These are phyloP conservation scores for Yamadazyma insecticola DNA, from an alignment of 805 yeast genomes.

Conservation along the genomic window DNA sequence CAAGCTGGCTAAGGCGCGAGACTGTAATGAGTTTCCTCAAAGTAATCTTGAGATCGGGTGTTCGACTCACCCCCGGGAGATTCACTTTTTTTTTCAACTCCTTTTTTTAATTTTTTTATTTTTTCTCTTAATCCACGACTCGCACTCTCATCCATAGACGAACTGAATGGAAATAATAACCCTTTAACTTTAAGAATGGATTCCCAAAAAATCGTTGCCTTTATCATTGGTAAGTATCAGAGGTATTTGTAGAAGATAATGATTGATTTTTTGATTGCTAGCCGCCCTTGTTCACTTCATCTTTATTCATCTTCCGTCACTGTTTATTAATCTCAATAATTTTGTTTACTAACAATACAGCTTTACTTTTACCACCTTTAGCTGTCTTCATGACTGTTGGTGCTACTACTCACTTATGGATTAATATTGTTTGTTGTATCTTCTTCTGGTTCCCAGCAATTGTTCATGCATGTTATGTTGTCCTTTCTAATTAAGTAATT, in stretches of 20 bases:
- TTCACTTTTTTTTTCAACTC: slow-evolving; percentile 12
- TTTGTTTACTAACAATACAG: slow-evolving; percentile 23
- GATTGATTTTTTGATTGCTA: background rate
- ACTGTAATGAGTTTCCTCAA: slow-evolving; percentile 29
- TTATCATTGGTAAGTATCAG: slow-evolving; percentile 27
- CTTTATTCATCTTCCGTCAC: background rate
- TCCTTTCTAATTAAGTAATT: too few relatives aligned
- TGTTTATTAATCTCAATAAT: background rate
- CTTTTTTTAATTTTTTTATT: background rate
- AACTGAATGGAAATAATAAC: background rate
- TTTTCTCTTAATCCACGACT: too few relatives aligned
- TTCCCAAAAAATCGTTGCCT: slow-evolving; percentile 38
- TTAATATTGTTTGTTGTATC: slow-evolving; percentile 58
- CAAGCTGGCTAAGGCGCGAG: slow-evolving; percentile 44
- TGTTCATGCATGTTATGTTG: slow-evolving; percentile 69
- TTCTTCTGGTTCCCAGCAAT: slow-evolving; percentile 78
- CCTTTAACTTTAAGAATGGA: slow-evolving; percentile 18
- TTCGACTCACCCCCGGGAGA: slow-evolving; percentile 44
- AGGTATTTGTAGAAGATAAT: background rate
- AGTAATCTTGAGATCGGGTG: slow-evolving; percentile 42
- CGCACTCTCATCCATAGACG: background rate
- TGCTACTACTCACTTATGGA: slow-evolving; percentile 56
- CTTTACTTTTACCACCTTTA: slow-evolving; percentile 68
- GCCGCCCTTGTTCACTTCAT: background rate
- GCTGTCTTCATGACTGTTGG: slow-evolving; percentile 73